These are phyloP conservation scores for Alternaria ethzedia DNA, from an alignment of 2,329 filamentous ascomycete species.

Conservation along the genomic window DNA sequence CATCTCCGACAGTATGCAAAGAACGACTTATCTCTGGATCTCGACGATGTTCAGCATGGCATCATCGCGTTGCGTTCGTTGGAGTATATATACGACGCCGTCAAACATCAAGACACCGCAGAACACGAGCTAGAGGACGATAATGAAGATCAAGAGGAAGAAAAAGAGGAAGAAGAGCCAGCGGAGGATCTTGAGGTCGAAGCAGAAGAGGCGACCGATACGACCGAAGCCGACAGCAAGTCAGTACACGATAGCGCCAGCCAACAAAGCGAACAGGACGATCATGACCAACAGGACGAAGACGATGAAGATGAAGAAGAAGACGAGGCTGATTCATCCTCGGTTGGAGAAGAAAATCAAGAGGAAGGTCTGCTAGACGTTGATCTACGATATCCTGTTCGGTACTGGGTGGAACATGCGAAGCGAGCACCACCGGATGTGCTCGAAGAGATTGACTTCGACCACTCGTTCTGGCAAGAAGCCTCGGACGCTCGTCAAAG, in stretches of 20 bases:
- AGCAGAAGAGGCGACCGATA: not conserved
- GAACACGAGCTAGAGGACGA: not conserved
- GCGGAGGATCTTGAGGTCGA: not conserved
- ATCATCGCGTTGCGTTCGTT: slow-evolving; percentile 33
- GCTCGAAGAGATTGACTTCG: slow-evolving; percentile 25
- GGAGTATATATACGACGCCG: slow-evolving; percentile 20
- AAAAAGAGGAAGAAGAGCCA: not conserved
- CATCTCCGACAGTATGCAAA: slow-evolving; percentile 27
- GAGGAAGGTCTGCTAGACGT: slow-evolving; percentile 5
- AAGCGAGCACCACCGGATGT: slow-evolving; percentile 27
- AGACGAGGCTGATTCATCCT: not conserved
- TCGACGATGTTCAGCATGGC: slow-evolving; percentile 28
- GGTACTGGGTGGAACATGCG: slow-evolving; percentile 34
- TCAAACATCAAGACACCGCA: slow-evolving; percentile 2
- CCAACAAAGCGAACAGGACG: not conserved
- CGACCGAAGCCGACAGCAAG: not conserved
- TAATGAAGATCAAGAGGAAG: not conserved
- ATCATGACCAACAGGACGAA: not conserved
- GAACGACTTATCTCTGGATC: slow-evolving; percentile 23
- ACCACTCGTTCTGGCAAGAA: slow-evolving; percentile 24
- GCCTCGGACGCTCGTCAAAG: slow-evolving; percentile 17
- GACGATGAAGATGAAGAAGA: not conserved
- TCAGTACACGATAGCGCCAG: not conserved
- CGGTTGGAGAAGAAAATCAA: slow-evolving; percentile 1
- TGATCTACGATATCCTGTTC: slow-evolving; percentile 23